Evolutionary conservation across 2,329 filamentous ascomycete species (phyloP), one percentile per base, ranked within the genome.

Genomic region (Venturia nashicola): DNA sequence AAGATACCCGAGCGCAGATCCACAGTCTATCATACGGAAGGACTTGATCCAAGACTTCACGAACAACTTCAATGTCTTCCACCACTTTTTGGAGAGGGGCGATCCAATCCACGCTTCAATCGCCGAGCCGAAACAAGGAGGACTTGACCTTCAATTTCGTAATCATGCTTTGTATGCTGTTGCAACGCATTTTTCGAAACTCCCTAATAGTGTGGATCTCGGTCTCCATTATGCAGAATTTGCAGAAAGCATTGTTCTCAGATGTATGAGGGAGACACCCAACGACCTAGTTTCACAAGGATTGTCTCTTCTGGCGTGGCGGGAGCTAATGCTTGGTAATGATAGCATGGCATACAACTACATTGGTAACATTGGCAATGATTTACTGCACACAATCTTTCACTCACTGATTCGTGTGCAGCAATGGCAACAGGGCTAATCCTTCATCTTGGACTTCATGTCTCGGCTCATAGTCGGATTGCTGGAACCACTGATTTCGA

Each of bases 321-420:
- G 51, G n/a, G 51, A 57, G 32, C 51, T 57, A 11, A 57, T 57
- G 51, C 51, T 57, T 11, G 51, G 27, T 12, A 57, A 57, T 12
- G 51, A 57, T 57, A 57, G 51, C 32, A 57, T 57, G 51, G 27
- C 51, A 57, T 57, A 57, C 32, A 57, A 57, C 18, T 57, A 57
- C 32, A 57, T 57, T n/a, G 51, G 51, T 57, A n/a, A 20, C 16
- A 2, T 6, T 16, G 36, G 9, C 8, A 20, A 34, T 11, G 27
- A 27, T 18, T 9, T 14, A 5, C 14, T 36, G 1, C 14, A 3
- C 14, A 5, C 12, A 8, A 57, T 18, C 27, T 34, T n/a, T 11
- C 51, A 6, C 4, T 18, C 27, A 57, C 51, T 34, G 32, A 34
- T 57, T 20, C 51, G 32, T 20, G 32, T 6, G 5, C 32, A 57